Conservation (phyloP, 164 flowering plant species). For the Magnolia changhungtana region DNA sequence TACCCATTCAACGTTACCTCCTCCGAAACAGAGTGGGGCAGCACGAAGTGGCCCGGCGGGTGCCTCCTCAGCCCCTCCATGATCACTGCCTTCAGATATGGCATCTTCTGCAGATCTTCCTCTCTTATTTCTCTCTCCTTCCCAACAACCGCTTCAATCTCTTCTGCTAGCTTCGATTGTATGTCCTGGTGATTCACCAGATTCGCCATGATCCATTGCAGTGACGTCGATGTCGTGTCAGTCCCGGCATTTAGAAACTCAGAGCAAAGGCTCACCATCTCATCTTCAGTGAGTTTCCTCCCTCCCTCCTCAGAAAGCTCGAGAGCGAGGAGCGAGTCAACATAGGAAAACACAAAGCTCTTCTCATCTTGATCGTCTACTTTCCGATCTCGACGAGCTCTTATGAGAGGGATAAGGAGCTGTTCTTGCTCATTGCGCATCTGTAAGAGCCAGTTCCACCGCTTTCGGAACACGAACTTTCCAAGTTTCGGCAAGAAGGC, state of each 20-base stretch:
- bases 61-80: conserved; percentile 16
- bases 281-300: conserved; percentile 28
- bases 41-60: conserved; percentile 15
- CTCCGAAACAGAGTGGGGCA: conserved; percentile 27
- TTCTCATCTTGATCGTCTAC: not conserved
- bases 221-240: conserved; percentile 30
- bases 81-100: conserved; percentile 15
- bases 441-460: conserved; percentile 19
- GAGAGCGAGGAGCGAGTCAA: conserved; percentile 24
- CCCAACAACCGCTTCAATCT: not conserved
- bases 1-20: conserved; percentile 24
- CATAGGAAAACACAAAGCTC: conserved; percentile 19
- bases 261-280: conserved; percentile 29
- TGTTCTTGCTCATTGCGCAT: conserved; percentile 17
- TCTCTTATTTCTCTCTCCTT: conserved; percentile 20
- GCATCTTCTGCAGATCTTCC: conserved; percentile 12
- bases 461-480: conserved; percentile 22
- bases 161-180: conserved; percentile 7
- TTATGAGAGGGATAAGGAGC: conserved; percentile 20
- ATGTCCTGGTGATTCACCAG: conserved; percentile 21
- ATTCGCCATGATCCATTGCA: conserved; percentile 39
- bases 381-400: not conserved
- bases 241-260: conserved; percentile 38
- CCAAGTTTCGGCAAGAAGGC: conserved; percentile 26
- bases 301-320: conserved; percentile 41